phyloP scores from a whole-genome alignment of 768 basidiomycete species.

The Lactifluus hygrophoroides region DNA sequence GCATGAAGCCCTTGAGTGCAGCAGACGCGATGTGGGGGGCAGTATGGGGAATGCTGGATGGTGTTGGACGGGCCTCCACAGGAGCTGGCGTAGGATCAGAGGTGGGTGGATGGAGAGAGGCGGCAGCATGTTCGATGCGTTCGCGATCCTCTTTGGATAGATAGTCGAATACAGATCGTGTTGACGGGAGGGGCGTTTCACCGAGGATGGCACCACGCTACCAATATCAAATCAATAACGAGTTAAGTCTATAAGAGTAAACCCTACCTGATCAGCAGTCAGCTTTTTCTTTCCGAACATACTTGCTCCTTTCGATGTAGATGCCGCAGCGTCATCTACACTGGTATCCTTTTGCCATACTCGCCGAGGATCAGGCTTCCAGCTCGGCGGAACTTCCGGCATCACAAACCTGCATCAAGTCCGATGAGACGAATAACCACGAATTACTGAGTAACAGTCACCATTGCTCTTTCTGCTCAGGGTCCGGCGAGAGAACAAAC shows the following conservation, averaged over 20 bases:
- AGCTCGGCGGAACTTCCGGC: conserved; percentile 73
- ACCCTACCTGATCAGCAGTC: conserved; percentile 12
- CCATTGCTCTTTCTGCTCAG: conserved; percentile 66
- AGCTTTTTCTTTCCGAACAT: conserved; percentile 31
- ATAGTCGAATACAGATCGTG: conserved; percentile 88
- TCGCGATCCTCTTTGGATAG: conserved; percentile 89
- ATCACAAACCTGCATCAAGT: conserved; percentile 59
- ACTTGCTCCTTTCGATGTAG: conserved; percentile 46
- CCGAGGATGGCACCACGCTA: conserved; percentile 81
- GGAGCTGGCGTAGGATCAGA: conserved; percentile 25
- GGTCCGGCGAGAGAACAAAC: conserved; percentile 60
- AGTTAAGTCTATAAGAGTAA: too few relatives aligned
- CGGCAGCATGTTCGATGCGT: conserved; percentile 57
- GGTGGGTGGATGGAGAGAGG: conserved; percentile 23
- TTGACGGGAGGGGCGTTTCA: conserved; percentile 62
- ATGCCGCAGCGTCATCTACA: conserved; percentile 29
- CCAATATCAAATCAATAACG: background rate
- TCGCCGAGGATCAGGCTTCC: conserved; percentile 77
- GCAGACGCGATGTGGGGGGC: conserved; percentile 78
- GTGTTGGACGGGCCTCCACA: conserved; percentile 22
- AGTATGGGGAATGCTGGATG: conserved; percentile 34
- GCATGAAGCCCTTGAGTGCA: conserved; percentile 84
- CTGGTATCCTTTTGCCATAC: conserved; percentile 51
- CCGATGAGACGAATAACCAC: conserved; percentile 19
- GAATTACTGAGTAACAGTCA: conserved; percentile 28